These are phyloP conservation scores for Epichloe gansuensis DNA, from an alignment of 2,329 filamentous ascomycete species.

Conservation along the genomic window DNA sequence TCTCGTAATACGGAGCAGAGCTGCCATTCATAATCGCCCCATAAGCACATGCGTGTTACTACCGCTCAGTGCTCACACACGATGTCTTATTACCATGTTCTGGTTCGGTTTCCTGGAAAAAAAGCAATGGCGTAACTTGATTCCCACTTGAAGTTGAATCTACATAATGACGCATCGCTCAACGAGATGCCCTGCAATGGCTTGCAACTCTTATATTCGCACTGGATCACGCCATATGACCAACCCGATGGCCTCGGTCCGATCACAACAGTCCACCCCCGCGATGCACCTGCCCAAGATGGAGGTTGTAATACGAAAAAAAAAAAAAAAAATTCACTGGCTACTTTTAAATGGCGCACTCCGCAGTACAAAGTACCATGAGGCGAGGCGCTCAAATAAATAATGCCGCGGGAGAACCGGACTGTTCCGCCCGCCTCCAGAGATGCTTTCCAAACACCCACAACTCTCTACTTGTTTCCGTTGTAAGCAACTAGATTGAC, in stretches of 20 bases:
- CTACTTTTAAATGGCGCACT: no score
- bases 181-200: not conserved
- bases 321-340: no score
- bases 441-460: not conserved
- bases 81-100: not conserved
- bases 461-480: slow-evolving; percentile 14
- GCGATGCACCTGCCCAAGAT: not conserved
- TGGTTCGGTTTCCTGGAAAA: not conserved
- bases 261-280: not conserved
- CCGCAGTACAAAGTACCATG: no score
- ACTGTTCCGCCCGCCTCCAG: no score
- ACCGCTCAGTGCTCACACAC: not conserved
- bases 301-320: no score
- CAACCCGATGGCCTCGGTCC: not conserved
- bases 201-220: not conserved
- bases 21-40: no score
- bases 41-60: not conserved
- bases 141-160: not conserved
- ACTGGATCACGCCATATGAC: slow-evolving; percentile 2
- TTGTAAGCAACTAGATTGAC: slow-evolving; percentile 38
- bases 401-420: no score
- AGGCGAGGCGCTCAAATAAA: no score
- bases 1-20: no score
- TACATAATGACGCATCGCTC: not conserved
- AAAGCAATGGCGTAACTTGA: not conserved